Conservation (phyloP, 129 eudicot genomes). For the Helianthus tuberosus region DNA sequence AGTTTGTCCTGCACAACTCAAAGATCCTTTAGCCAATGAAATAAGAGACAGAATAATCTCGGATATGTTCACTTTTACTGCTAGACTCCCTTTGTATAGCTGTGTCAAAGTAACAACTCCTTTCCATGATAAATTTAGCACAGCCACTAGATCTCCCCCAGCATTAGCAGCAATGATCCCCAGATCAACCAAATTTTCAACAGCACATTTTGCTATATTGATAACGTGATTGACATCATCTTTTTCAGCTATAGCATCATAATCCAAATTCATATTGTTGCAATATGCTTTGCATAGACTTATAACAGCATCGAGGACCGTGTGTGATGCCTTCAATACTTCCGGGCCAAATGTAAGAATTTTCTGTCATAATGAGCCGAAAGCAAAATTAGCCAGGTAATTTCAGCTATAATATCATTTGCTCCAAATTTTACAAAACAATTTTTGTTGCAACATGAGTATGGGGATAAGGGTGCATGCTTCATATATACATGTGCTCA, state of each 20-base stretch:
- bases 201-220: slow-evolving; percentile 46
- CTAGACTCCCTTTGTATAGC: slow-evolving; percentile 68
- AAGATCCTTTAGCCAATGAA: slow-evolving; percentile 66
- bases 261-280: slow-evolving; percentile 56
- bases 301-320: slow-evolving; percentile 64
- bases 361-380: slow-evolving; percentile 45
- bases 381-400: slow-evolving; percentile 25
- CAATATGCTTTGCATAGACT: slow-evolving; percentile 72
- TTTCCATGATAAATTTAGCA: slow-evolving; percentile 94
- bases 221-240: slow-evolving; percentile 43
- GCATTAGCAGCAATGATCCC: slow-evolving; percentile 80
- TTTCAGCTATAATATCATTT: slow-evolving; percentile 3
- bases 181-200: slow-evolving; percentile 73
- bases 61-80: slow-evolving; percentile 59
- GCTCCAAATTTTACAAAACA: background rate
- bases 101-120: slow-evolving; percentile 92
- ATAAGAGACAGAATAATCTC: slow-evolving; percentile 64
- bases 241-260: slow-evolving; percentile 37
- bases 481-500: background rate
- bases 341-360: slow-evolving; percentile 55
- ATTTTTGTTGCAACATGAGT: slow-evolving; percentile 1
- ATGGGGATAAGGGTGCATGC: slow-evolving; percentile 10
- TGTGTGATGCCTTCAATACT: slow-evolving; percentile 61
- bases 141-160: slow-evolving; percentile 80
- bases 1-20: slow-evolving; percentile 68